A percentile compares a stretch with the other conserved stretches of the same genome.
These are phyloP conservation scores for Apiotrichum domesticum DNA, from an alignment of 1,284 basidiomycete genomes.

Conservation along the genomic window DNA sequence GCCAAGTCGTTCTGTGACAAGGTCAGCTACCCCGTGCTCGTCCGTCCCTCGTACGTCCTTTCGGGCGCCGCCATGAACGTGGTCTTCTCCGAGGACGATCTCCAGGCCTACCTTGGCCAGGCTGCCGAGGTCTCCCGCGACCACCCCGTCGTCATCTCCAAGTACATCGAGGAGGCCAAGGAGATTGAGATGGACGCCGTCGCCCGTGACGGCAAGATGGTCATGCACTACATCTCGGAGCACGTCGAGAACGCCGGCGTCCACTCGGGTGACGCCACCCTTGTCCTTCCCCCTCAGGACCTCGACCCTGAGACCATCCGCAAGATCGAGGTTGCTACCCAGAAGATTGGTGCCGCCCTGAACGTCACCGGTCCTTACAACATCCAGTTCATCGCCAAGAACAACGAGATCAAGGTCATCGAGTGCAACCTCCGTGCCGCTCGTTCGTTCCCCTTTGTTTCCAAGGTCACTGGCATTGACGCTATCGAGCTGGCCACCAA, in stretches of 20 bases:
- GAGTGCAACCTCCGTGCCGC: slow-evolving; percentile 98
- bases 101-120: slow-evolving; percentile 85
- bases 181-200: slow-evolving; percentile 99
- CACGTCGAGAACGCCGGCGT: slow-evolving; percentile 99
- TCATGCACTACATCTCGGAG: slow-evolving; percentile 99
- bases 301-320: slow-evolving; percentile 92
- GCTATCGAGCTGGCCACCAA: slow-evolving; percentile 98
- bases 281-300: slow-evolving; percentile 96
- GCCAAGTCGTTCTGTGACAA: slow-evolving; percentile 81
- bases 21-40: slow-evolving; percentile 91
- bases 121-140: slow-evolving; percentile 96
- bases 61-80: slow-evolving; percentile 99
- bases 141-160: slow-evolving; percentile 96
- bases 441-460: slow-evolving; percentile 97
- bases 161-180: slow-evolving; percentile 98
- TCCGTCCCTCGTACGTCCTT: slow-evolving; percentile 94
- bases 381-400: slow-evolving; percentile 99
- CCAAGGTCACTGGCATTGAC: slow-evolving; percentile 94
- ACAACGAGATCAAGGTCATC: slow-evolving; percentile 99
- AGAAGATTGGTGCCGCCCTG: slow-evolving; percentile 95
- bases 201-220: slow-evolving; percentile 91
- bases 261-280: slow-evolving; percentile 93
- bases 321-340: slow-evolving; percentile 92
- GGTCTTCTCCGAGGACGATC: slow-evolving; percentile 85
- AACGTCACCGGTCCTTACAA: slow-evolving; percentile 99